phyloP scores from a whole-genome alignment of 805 yeast genomes.

The Wickerhamomyces chambardii region DNA sequence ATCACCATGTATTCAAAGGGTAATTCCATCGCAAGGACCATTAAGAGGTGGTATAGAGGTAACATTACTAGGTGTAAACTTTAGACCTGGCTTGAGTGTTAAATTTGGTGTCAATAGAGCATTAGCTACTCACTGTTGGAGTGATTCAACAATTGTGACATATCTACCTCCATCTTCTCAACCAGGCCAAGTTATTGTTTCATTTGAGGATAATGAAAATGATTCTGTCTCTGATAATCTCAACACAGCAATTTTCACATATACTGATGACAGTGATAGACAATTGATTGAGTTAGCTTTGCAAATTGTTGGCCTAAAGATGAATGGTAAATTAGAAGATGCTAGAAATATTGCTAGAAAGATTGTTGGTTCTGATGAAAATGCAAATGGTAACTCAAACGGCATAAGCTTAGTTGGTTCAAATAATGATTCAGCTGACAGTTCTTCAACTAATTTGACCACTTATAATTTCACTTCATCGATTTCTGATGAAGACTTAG shows the following conservation, averaged over 20 bases:
- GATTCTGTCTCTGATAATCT: constrained; percentile 6
- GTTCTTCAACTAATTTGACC: constrained; percentile 3
- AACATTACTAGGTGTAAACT: constrained; percentile 80
- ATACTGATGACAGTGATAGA: constrained; percentile 90
- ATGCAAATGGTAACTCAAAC: constrained; percentile 13
- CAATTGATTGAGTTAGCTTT: constrained; percentile 91
- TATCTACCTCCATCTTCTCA: constrained; percentile 85
- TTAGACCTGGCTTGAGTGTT: constrained; percentile 74
- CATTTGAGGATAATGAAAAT: constrained; percentile 52
- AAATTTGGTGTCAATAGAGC: constrained; percentile 81
- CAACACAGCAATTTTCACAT: constrained; percentile 58
- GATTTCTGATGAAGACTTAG: constrained; percentile 25
- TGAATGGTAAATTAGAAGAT: constrained; percentile 94
- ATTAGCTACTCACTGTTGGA: constrained; percentile 91
- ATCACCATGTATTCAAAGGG: constrained; percentile 49
- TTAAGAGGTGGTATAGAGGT: constrained; percentile 95
- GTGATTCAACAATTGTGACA: constrained; percentile 87
- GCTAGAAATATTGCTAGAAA: constrained; percentile 90
- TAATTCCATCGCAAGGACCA: constrained; percentile 95
- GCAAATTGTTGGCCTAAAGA: constrained; percentile 93
- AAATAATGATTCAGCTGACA: not conserved
- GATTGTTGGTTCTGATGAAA: constrained; percentile 59
- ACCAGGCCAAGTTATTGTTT: constrained; percentile 88
- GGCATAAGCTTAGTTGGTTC: no score
- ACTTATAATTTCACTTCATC: not conserved